Evolutionary conservation across 768 basidiomycete genomes (phyloP), one percentile per base, ranked within the genome.

Genomic region (Russula brevipes): DNA sequence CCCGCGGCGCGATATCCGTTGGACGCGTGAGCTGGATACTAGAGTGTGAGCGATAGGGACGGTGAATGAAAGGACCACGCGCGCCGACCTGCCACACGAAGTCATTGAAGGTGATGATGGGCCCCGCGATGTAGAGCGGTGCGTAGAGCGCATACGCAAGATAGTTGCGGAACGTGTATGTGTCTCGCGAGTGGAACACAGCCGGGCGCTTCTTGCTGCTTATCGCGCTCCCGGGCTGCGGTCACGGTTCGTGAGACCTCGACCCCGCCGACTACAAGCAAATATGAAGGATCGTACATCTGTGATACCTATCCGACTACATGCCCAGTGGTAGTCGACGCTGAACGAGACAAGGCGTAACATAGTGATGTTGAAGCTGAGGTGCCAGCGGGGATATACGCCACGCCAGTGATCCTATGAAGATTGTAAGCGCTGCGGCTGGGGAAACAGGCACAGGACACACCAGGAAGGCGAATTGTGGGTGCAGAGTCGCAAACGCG

Each of bases 341-440:
- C 86, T 89, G 77, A 94, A 99, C 0, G 94, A 95, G 6, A 99
- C 80, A 14, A 98, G 80, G 38, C 96, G 85, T 46, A 98, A 80
- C 89, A 95, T 95, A 2, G 94, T 94, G 68, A 98, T 94, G 73
- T 98, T 98, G 79, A 96, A 98, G 68, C 78, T 83, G 69, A 98
- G 80, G 68, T 98, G 85, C 97, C 97, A 99, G 19, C 94, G 81
- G 11, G 94, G 90, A 64, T 95, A 88, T 17, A 91, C 76, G 6
- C 97, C 97, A 72, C 81, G 76, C 67, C 80, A 81, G 0, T 69
- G 63, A 69, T 91, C 89, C 88, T 92, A 50, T 36, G 10, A n/a
- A 44, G 19, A 59, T 54, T 36, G 11, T 55, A 12, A 50, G 42
- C 6, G 19, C 41, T 33, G 33, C 17, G 42, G 5, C 10, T 12